A percentile compares a stretch with the other conserved stretches of the same genome.
These are phyloP conservation scores for Xylaria sp. DNA, from an alignment of 2,329 filamentous ascomycete species.

Conservation along the genomic window DNA sequence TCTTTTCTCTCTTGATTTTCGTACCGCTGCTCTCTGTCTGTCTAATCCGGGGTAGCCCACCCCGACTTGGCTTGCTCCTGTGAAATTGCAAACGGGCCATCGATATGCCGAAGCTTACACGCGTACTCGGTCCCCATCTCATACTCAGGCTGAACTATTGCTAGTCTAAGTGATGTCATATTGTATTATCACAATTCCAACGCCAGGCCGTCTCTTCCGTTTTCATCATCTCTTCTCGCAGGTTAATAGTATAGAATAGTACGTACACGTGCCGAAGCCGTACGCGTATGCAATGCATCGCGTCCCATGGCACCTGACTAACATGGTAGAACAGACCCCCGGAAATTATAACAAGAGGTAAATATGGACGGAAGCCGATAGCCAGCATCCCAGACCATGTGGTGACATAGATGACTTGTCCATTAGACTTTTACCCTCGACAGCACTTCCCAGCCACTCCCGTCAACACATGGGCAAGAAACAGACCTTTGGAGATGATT, in stretches of 20 bases:
- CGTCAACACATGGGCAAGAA: slow-evolving; percentile 12
- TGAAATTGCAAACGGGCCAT: slow-evolving; percentile 3
- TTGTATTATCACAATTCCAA: not conserved
- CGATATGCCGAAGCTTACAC: slow-evolving; percentile 23
- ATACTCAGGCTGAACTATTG: slow-evolving; percentile 33
- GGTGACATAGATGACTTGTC: not conserved
- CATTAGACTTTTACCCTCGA: not conserved
- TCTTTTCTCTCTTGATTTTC: not conserved
- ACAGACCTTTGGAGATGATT: not conserved
- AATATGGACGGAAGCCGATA: not conserved
- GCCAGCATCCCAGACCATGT: slow-evolving; percentile 12
- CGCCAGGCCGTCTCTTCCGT: slow-evolving; percentile 28
- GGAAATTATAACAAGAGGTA: slow-evolving; percentile 5
- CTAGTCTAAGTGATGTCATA: slow-evolving; percentile 24
- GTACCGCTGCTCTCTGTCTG: too few relatives aligned
- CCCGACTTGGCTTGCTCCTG: not conserved
- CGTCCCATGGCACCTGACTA: slow-evolving; percentile 21
- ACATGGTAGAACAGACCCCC: slow-evolving; percentile 10
- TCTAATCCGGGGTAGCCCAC: too few relatives aligned
- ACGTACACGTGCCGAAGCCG: slow-evolving; percentile 33
- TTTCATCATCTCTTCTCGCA: not conserved
- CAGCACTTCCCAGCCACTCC: slow-evolving; percentile 8
- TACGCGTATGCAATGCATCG: slow-evolving; percentile 33
- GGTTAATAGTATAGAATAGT: not conserved
- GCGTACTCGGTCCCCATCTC: slow-evolving; percentile 19